Conservation (phyloP, 2,329 filamentous ascomycete species). For the Clonostachys sp. region DNA sequence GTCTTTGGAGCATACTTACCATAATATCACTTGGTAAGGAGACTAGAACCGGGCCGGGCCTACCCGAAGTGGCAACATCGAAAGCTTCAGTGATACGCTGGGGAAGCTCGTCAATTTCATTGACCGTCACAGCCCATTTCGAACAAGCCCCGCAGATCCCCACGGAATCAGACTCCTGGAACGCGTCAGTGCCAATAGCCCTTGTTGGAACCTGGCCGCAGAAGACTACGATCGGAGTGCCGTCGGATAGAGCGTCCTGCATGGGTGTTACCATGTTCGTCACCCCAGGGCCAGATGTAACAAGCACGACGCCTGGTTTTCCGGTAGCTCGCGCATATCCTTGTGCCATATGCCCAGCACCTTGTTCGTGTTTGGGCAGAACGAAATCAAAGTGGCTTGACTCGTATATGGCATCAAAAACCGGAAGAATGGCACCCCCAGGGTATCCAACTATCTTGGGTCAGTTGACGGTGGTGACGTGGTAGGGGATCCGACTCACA, state of each 20-base stretch:
- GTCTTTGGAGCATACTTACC: slow-evolving; percentile 72
- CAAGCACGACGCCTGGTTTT: slow-evolving; percentile 90
- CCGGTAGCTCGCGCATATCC: slow-evolving; percentile 92
- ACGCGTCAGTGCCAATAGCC: slow-evolving; percentile 91
- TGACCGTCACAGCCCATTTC: slow-evolving; percentile 99
- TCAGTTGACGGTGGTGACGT: not conserved
- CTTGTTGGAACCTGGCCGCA: slow-evolving; percentile 86
- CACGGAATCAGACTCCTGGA: slow-evolving; percentile 93
- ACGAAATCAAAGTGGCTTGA: slow-evolving; percentile 96
- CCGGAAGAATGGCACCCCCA: slow-evolving; percentile 91
- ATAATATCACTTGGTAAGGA: slow-evolving; percentile 97
- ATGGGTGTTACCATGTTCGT: slow-evolving; percentile 96
- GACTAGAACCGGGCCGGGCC: slow-evolving; percentile 90
- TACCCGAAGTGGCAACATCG: slow-evolving; percentile 91
- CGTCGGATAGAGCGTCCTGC: slow-evolving; percentile 93
- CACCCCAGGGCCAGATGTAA: slow-evolving; percentile 93
- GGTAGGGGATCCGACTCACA: slow-evolving; percentile 55
- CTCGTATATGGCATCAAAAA: slow-evolving; percentile 98
- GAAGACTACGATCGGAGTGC: slow-evolving; percentile 94
- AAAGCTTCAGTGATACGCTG: slow-evolving; percentile 96
- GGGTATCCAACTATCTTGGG: slow-evolving; percentile 69
- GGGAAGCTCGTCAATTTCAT: slow-evolving; percentile 88
- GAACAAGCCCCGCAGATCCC: slow-evolving; percentile 94
- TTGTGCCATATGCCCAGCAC: slow-evolving; percentile 97
- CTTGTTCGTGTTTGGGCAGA: slow-evolving; percentile 93